Percentiles rank a stretch among this genome's conserved stretches.
phyloP scores from a whole-genome alignment of 2,329 filamentous ascomycete genomes.

The Pezicula rhizophila region DNA sequence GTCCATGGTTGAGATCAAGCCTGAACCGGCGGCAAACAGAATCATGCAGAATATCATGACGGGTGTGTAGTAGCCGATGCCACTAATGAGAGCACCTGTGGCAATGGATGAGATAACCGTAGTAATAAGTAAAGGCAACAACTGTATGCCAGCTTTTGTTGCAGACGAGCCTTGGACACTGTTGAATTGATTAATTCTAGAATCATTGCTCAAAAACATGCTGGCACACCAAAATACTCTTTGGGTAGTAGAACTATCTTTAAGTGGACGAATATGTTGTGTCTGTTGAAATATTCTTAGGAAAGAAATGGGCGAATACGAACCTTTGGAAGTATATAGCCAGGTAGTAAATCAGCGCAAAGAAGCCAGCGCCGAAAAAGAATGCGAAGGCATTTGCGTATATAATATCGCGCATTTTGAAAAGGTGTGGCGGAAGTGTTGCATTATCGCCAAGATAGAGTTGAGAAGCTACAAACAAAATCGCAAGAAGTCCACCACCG shows the following conservation, averaged over 20 bases:
- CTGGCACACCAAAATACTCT: too few species aligned
- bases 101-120: conserved; percentile 36
- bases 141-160: conserved; percentile 35
- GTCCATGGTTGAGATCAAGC: conserved; percentile 36
- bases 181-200: too few species aligned
- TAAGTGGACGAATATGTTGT: too few species aligned
- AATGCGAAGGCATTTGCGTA: conserved; percentile 14
- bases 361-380: conserved; percentile 21
- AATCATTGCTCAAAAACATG: too few species aligned
- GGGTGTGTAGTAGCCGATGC: conserved; percentile 40
- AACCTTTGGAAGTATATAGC: conserved; percentile 29
- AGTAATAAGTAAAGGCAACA: conserved; percentile 36
- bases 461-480: conserved; percentile 27
- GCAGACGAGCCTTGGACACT: conserved; percentile 30
- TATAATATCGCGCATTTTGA: conserved; percentile 18
- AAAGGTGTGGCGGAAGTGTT: conserved; percentile 34
- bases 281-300: too few species aligned
- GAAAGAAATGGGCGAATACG: too few species aligned
- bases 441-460: conserved; percentile 25
- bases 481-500: conserved; percentile 23
- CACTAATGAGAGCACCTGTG: conserved; percentile 31
- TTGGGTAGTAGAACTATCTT: too few species aligned
- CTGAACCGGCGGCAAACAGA: conserved; percentile 33
- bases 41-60: conserved; percentile 34
- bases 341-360: conserved; percentile 25